Percentiles rank a stretch among this genome's conserved stretches.
Conservation (phyloP, 352 stramenopile genomes). For the Elongisporangium undulatum region DNA sequence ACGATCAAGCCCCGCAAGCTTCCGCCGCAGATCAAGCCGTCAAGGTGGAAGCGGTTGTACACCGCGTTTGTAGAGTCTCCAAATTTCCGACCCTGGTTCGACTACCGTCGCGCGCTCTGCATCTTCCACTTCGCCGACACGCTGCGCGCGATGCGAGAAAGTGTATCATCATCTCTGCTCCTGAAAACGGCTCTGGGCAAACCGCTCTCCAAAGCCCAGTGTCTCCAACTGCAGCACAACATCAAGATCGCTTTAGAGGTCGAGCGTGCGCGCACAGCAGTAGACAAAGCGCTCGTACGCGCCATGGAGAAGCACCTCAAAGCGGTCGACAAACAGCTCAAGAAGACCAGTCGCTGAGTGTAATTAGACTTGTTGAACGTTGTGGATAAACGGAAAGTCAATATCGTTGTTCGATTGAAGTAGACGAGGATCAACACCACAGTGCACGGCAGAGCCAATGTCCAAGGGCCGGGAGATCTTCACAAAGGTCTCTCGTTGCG, state of each 20-base stretch:
- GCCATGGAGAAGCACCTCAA: constrained; percentile 43
- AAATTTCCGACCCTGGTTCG: constrained; percentile 79
- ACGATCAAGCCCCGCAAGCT: constrained; percentile 54
- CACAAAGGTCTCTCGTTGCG: no score
- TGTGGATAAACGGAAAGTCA: neutral
- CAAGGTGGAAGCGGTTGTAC: constrained; percentile 72
- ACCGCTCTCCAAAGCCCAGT: constrained; percentile 40
- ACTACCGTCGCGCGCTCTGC: constrained; percentile 58
- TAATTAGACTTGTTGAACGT: neutral
- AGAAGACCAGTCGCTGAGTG: neutral
- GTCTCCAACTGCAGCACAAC: constrained; percentile 36
- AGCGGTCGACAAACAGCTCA: constrained; percentile 37
- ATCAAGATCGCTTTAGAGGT: constrained; percentile 34
- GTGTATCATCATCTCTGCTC: constrained; percentile 26
- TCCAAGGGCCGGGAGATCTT: no score
- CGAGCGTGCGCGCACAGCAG: constrained; percentile 24
- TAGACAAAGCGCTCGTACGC: constrained; percentile 36
- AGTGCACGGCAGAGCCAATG: no score
- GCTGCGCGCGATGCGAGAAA: constrained; percentile 45
- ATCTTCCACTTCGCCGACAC: constrained; percentile 62
- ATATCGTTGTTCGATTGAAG: no score
- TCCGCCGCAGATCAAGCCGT: constrained; percentile 50
- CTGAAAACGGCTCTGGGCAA: constrained; percentile 38
- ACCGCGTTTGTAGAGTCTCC: constrained; percentile 62
- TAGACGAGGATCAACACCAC: no score